These are phyloP conservation scores for Rhizophora mangle DNA, from an alignment of 345 rosid genomes.

Conservation along the genomic window DNA sequence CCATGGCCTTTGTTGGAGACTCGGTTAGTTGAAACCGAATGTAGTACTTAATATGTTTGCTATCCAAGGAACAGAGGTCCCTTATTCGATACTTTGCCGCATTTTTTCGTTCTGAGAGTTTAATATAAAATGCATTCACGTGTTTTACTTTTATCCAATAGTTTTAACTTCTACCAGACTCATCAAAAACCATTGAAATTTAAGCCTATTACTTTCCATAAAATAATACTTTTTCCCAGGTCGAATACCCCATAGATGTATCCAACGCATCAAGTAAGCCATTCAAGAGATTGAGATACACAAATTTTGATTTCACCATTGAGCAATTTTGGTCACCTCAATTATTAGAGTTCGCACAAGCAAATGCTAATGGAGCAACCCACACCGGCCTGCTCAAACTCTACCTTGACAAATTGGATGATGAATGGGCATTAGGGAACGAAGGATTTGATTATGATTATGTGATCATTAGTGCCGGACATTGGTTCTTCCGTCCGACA, in stretches of 20 bases:
- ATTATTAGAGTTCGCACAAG: constrained; percentile 43
- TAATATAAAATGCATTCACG: no score
- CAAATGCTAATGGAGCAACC: constrained; percentile 36
- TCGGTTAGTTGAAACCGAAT: constrained; percentile 86
- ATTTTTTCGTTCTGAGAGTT: no score
- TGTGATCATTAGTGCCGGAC: constrained; percentile 62
- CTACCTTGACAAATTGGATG: constrained; percentile 60
- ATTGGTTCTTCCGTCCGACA: constrained; percentile 70
- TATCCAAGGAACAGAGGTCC: constrained; percentile 56
- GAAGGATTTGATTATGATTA: constrained; percentile 44
- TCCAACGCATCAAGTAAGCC: constrained; percentile 47
- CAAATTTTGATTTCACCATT: constrained; percentile 69
- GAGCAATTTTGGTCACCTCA: constrained; percentile 60
- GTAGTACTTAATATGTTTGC: constrained; percentile 93
- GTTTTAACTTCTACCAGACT: no score
- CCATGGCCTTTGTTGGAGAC: constrained; percentile 86
- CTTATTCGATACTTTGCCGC: no score
- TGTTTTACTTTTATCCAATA: no score
- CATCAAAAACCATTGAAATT: no score
- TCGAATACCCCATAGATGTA: constrained; percentile 66
- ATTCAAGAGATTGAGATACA: constrained; percentile 67
- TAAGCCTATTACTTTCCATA: no score
- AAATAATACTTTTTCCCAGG: constrained; percentile 28
- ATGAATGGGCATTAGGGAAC: constrained; percentile 52
- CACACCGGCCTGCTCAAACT: constrained; percentile 49